phyloP scores from a whole-genome alignment of 352 stramenopile species.

The Aphanomyces euteiches region DNA sequence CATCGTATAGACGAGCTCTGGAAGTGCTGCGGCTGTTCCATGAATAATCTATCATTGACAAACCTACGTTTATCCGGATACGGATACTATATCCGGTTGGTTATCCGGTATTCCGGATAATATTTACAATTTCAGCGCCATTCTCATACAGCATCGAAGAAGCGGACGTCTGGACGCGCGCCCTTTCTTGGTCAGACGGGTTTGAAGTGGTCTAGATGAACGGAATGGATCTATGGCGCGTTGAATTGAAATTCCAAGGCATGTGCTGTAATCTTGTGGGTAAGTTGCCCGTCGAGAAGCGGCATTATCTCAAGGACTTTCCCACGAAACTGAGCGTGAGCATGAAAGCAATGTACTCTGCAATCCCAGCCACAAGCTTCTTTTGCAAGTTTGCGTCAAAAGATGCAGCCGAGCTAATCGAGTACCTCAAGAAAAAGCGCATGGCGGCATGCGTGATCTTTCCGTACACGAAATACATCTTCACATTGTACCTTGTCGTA shows the following conservation, averaged over 20 bases:
- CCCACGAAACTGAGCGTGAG: conserved; percentile 65
- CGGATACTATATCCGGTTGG: too few species aligned
- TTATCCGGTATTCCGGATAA: too few species aligned
- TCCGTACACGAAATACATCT: conserved; percentile 74
- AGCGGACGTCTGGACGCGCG: not conserved
- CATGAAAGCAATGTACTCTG: conserved; percentile 71
- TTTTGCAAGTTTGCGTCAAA: conserved; percentile 89
- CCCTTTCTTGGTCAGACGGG: not conserved
- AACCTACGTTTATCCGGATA: too few species aligned
- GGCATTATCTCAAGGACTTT: conserved; percentile 69
- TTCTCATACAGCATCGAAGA: not conserved
- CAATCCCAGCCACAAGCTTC: conserved; percentile 81
- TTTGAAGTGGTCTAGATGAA: not conserved
- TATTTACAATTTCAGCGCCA: too few species aligned
- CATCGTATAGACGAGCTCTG: too few species aligned
- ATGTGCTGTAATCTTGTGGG: conserved; percentile 65
- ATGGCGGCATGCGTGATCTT: conserved; percentile 82
- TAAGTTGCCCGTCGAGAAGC: conserved; percentile 75
- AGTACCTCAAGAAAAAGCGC: conserved; percentile 86
- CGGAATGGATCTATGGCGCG: conserved; percentile 65
- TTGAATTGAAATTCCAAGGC: conserved; percentile 84
- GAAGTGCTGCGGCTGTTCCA: too few species aligned
- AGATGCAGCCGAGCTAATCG: conserved; percentile 77
- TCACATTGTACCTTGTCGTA: conserved; percentile 79
- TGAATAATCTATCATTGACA: too few species aligned